phyloP scores from a whole-genome alignment of 192 early-diverging fungal species.

The Coemansia sp. region DNA sequence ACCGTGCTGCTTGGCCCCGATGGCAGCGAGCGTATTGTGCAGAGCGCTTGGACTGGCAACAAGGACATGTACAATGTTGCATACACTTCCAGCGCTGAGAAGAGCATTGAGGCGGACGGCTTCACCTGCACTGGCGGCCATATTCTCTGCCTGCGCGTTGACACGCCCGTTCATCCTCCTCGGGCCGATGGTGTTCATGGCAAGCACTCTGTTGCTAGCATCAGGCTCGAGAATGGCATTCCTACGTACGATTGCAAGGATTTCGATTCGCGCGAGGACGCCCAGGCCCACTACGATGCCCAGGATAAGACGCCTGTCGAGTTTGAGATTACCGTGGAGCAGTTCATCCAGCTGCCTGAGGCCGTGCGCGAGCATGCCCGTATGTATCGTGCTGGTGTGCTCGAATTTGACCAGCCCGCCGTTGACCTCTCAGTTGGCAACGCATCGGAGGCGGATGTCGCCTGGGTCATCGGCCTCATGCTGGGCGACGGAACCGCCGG shows the following conservation, averaged over 20 bases:
- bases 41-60: constrained; percentile 15
- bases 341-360: constrained; percentile 13
- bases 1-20: constrained; percentile 28
- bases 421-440: constrained; percentile 16
- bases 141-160: constrained; percentile 30
- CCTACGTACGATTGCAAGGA: background rate
- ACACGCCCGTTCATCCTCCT: constrained; percentile 8
- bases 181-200: background rate
- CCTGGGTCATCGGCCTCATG: constrained; percentile 30
- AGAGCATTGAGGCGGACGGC: constrained; percentile 7
- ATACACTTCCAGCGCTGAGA: background rate
- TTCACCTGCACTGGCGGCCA: constrained; percentile 42
- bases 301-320: constrained; percentile 9
- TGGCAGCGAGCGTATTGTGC: constrained; percentile 20
- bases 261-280: constrained; percentile 7
- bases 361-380: constrained; percentile 8
- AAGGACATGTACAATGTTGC: constrained; percentile 27
- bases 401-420: constrained; percentile 14
- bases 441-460: constrained; percentile 26
- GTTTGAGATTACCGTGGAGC: constrained; percentile 38
- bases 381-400: constrained; percentile 21
- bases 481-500: constrained; percentile 2
- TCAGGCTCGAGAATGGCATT: constrained; percentile 3
- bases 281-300: constrained; percentile 8
- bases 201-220: constrained; percentile 1